Conservation (phyloP, 495 filamentous ascomycete species). For the Venustampulla echinocandica region DNA sequence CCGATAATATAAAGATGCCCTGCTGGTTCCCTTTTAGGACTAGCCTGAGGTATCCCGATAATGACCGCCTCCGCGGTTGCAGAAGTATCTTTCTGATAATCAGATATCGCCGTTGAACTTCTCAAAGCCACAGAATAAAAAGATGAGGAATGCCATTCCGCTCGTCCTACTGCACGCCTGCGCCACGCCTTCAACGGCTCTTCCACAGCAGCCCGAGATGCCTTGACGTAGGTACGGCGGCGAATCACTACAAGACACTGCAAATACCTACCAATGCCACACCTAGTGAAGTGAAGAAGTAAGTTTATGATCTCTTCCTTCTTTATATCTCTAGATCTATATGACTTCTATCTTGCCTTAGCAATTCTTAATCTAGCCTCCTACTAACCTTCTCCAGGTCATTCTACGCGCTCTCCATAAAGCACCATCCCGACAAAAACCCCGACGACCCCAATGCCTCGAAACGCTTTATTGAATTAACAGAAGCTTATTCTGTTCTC, state of each 20-base stretch:
- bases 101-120: too few species aligned
- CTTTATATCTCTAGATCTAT: not conserved
- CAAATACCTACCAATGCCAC: constrained; percentile 60
- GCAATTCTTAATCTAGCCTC: not conserved
- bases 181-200: constrained; percentile 10
- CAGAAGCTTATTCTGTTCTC: constrained; percentile 78
- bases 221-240: constrained; percentile 23
- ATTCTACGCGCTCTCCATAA: constrained; percentile 89
- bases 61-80: too few species aligned
- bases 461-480: constrained; percentile 73
- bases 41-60: not conserved
- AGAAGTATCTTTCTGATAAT: too few species aligned
- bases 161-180: constrained; percentile 20
- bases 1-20: too few species aligned
- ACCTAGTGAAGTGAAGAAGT: constrained; percentile 78
- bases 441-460: constrained; percentile 62
- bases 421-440: constrained; percentile 91
- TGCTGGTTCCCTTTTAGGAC: constrained; percentile 2
- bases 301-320: constrained; percentile 9
- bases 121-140: too few species aligned
- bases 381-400: constrained; percentile 37
- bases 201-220: constrained; percentile 36
- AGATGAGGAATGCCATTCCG: constrained; percentile 26
- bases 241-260: constrained; percentile 77
- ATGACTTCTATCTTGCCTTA: not conserved